Evolutionary conservation across 208 protist species (phyloP).

Genomic region (Leishmania lainsoni): DNA sequence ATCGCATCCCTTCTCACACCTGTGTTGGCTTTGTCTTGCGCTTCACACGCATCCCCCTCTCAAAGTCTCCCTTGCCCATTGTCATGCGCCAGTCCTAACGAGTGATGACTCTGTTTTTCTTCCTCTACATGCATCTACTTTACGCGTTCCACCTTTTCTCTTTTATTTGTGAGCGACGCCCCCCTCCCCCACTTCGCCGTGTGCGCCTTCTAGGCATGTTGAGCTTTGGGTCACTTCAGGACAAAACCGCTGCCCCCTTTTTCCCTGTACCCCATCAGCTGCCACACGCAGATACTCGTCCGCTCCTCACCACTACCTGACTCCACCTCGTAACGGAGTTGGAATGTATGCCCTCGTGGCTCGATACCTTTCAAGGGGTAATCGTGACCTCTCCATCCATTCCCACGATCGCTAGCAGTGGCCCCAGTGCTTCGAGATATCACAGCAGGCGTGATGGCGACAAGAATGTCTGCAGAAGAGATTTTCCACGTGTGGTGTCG

Average conservation of each 20-base stretch:
- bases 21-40: not conserved
- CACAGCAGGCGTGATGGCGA: not conserved
- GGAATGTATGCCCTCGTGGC: not conserved
- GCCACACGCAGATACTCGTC: not conserved
- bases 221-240: not conserved
- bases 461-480: not conserved
- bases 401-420: not conserved
- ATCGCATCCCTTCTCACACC: not conserved
- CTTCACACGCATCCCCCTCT: not conserved
- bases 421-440: not conserved
- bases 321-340: not conserved
- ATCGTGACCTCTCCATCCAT: not conserved
- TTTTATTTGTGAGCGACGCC: not conserved
- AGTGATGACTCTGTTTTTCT: not conserved
- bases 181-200: not conserved
- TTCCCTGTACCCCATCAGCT: not conserved
- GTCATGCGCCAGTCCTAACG: not conserved
- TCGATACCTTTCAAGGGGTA: not conserved
- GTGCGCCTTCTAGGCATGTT: not conserved
- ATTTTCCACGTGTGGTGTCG: constrained; percentile 7
- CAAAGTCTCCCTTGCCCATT: not conserved
- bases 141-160: too few species aligned
- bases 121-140: too few species aligned
- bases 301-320: not conserved
- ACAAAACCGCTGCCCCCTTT: not conserved